Conservation (phyloP, 192 early-diverging fungal genomes). For the Mortierella alpina region DNA sequence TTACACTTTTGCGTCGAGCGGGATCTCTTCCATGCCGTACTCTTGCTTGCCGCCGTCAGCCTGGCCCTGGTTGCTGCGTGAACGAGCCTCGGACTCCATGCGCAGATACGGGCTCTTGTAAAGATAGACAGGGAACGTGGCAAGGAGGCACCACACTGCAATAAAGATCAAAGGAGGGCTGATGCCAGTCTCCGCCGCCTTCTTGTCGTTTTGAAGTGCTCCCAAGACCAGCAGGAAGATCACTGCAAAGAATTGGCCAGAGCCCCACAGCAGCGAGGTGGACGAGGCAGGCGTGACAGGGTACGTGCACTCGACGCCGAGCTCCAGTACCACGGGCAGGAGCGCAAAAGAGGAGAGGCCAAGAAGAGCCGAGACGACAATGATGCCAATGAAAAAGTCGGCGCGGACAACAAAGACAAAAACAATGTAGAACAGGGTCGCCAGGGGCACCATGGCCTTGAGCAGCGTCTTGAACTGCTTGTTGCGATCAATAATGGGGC, state of each 20-base stretch:
- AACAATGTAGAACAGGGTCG: constrained; percentile 56
- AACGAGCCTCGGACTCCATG: constrained; percentile 42
- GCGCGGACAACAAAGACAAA: constrained; percentile 59
- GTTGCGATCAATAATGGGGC: constrained; percentile 64
- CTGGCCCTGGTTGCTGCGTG: constrained; percentile 7
- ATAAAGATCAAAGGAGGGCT: constrained; percentile 50
- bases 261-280: constrained; percentile 47
- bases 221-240: constrained; percentile 39
- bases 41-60: constrained; percentile 3
- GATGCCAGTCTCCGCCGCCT: constrained; percentile 14
- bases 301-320: constrained; percentile 54
- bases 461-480: constrained; percentile 62
- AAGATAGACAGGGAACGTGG: constrained; percentile 35
- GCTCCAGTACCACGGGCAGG: constrained; percentile 46
- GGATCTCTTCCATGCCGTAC: constrained; percentile 23
- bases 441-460: constrained; percentile 57
- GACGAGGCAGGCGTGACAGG: constrained; percentile 50
- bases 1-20: constrained; percentile 12
- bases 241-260: constrained; percentile 48
- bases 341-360: constrained; percentile 49
- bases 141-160: constrained; percentile 32
- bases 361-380: constrained; percentile 33
- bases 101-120: constrained; percentile 48
- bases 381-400: constrained; percentile 38
- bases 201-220: constrained; percentile 19